phyloP scores from a whole-genome alignment of 345 rosid species.

The Hibiscus trionum region DNA sequence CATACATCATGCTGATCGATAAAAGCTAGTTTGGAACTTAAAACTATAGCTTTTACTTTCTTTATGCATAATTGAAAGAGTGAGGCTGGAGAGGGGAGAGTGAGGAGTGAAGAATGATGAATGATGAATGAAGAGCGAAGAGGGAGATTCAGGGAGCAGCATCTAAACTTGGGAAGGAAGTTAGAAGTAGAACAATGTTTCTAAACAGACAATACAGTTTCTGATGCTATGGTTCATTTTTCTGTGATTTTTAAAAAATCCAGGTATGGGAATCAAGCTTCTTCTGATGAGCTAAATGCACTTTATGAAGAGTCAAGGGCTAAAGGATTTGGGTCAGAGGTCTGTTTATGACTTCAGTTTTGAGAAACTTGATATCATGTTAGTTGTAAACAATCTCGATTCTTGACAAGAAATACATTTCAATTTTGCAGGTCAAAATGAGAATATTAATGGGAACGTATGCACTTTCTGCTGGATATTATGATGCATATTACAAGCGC shows the following conservation, averaged over 20 bases:
- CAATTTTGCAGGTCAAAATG: conserved; percentile 67
- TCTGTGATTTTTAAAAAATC: conserved; percentile 9
- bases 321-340: conserved; percentile 86
- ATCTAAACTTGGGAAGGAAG: neutral
- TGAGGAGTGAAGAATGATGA: neutral
- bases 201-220: neutral
- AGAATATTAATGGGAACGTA: conserved; percentile 96
- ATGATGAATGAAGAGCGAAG: neutral
- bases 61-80: neutral
- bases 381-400: neutral
- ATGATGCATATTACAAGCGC: conserved; percentile 90
- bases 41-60: neutral
- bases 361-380: neutral
- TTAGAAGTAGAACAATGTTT: neutral
- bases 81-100: neutral
- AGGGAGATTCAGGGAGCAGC: neutral
- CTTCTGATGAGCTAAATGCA: conserved; percentile 61
- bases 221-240: neutral
- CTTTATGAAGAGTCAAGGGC: conserved; percentile 77
- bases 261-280: conserved; percentile 79
- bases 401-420: neutral
- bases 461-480: conserved; percentile 91
- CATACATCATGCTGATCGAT: neutral
- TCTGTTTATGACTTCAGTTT: conserved; percentile 11
- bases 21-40: neutral